A percentile compares a stretch with the other conserved stretches of the same genome.
phyloP scores from a whole-genome alignment of 2,329 filamentous ascomycete genomes.

The Cladophialophora exuberans region DNA sequence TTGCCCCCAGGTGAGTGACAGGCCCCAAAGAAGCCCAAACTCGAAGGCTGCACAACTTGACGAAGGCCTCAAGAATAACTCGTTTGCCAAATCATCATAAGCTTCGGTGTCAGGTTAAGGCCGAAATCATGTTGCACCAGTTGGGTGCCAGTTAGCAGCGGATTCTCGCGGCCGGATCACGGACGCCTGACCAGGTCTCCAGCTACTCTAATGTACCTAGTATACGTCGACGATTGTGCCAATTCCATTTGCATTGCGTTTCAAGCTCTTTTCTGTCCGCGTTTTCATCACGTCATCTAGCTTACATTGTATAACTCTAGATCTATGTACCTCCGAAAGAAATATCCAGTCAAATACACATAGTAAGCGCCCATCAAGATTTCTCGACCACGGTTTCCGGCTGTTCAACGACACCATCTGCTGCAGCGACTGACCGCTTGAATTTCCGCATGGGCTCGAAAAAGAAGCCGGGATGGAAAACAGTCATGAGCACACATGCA shows the following conservation, averaged over 20 bases:
- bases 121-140: neutral
- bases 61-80: no score
- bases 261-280: neutral
- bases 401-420: neutral
- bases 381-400: conserved; percentile 2
- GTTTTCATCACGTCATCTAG: neutral
- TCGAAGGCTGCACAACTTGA: no score
- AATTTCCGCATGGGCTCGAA: conserved; percentile 39
- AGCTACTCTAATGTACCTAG: no score
- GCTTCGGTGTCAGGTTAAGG: neutral
- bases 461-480: conserved; percentile 51
- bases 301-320: neutral
- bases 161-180: no score
- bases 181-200: no score
- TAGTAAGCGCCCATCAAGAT: neutral
- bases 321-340: neutral
- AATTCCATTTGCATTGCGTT: neutral
- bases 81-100: neutral
- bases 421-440: conserved; percentile 13
- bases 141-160: no score
- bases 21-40: no score
- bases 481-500: conserved; percentile 44
- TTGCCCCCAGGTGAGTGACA: no score
- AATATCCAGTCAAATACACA: neutral
- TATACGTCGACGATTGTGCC: no score